Evolutionary conservation across 2,329 filamentous ascomycete genomes (phyloP).

Genomic region (Diaporthe australafricana): DNA sequence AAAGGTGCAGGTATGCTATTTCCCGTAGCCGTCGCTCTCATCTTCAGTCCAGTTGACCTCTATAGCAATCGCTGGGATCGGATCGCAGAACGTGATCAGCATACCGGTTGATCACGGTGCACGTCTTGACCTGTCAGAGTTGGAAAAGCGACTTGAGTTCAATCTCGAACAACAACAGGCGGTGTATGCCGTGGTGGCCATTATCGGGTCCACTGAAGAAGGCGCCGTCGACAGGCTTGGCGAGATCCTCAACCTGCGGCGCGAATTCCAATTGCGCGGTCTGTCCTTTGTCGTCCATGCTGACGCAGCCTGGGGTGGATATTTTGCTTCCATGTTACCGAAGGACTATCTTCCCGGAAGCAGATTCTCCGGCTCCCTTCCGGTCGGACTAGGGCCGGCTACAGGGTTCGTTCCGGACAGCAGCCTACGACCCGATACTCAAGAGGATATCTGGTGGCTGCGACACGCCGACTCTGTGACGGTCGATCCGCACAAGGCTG

Average conservation of each 20-base stretch:
- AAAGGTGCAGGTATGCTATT: constrained; percentile 55
- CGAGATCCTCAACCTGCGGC: constrained; percentile 52
- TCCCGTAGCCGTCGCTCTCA: not conserved
- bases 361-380: constrained; percentile 39
- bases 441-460: constrained; percentile 53
- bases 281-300: constrained; percentile 59
- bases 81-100: constrained; percentile 54
- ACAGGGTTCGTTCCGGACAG: constrained; percentile 50
- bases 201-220: constrained; percentile 61
- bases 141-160: constrained; percentile 48
- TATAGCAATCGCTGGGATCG: constrained; percentile 57
- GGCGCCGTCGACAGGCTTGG: constrained; percentile 56
- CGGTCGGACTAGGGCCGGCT: not conserved
- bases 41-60: not conserved
- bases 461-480: constrained; percentile 57
- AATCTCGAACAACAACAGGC: constrained; percentile 46
- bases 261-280: constrained; percentile 53
- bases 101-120: constrained; percentile 54
- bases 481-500: constrained; percentile 60
- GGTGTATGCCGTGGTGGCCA: constrained; percentile 57
- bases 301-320: constrained; percentile 63
- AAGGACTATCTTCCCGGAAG: constrained; percentile 45
- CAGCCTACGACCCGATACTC: constrained; percentile 49
- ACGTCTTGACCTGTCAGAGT: constrained; percentile 49
- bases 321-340: constrained; percentile 59